Conservation (phyloP, 2,329 filamentous ascomycete genomes). For the Colletotrichum lindemuthianum region DNA sequence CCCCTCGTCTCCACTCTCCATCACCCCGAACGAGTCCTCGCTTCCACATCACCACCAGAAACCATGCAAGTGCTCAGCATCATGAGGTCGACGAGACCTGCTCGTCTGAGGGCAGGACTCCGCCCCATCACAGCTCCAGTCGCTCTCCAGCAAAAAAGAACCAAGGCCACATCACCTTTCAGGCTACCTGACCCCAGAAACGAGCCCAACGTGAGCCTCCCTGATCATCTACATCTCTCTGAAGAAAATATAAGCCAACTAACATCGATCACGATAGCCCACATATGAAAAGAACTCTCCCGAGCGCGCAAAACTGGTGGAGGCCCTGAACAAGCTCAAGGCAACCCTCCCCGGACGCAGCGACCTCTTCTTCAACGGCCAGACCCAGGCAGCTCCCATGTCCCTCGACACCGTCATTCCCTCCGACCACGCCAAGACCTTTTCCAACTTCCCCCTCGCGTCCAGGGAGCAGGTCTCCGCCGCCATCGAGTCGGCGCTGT, state of each 20-base stretch:
- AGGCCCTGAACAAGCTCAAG: conserved; percentile 43
- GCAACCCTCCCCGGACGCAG: conserved; percentile 45
- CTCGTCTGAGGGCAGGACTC: background rate
- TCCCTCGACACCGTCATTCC: conserved; percentile 46
- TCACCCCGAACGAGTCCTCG: too few relatives aligned
- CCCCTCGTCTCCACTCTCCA: too few relatives aligned
- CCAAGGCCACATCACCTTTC: conserved; percentile 44
- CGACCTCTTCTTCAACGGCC: conserved; percentile 45
- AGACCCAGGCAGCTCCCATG: conserved; percentile 40
- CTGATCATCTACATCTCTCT: background rate
- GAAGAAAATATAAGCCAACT: background rate
- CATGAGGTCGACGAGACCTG: conserved; percentile 13
- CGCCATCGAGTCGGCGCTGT: conserved; percentile 45
- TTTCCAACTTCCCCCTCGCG: conserved; percentile 48
- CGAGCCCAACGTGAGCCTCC: conserved; percentile 44
- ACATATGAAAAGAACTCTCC: conserved; percentile 44
- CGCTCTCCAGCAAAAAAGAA: conserved; percentile 38
- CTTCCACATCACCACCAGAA: background rate
- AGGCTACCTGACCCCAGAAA: conserved; percentile 45
- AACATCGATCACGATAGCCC: conserved; percentile 36
- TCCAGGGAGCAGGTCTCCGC: conserved; percentile 44
- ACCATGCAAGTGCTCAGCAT: conserved; percentile 21
- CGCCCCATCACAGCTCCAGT: conserved; percentile 34
- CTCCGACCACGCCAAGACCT: conserved; percentile 45
- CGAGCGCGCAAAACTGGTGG: conserved; percentile 44